phyloP scores from a whole-genome alignment of 2,329 filamentous ascomycete species.

The Scopulariopsis brevicaulis region DNA sequence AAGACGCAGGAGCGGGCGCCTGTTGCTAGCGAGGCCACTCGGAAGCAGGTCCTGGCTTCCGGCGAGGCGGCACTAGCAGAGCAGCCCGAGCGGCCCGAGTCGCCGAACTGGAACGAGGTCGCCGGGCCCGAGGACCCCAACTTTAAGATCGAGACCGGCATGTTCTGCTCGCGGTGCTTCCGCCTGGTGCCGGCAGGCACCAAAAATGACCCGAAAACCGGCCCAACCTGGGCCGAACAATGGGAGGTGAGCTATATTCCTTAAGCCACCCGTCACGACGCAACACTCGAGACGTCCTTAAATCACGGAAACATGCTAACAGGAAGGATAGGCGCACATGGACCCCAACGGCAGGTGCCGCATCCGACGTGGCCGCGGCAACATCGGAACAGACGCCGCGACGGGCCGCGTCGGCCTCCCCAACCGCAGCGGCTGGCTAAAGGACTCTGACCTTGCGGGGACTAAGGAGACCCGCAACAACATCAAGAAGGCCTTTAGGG shows the following conservation, averaged over 20 bases:
- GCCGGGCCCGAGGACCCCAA: neutral
- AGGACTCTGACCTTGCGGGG: neutral
- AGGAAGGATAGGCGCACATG: neutral
- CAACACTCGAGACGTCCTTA: neutral
- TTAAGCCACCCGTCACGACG: neutral
- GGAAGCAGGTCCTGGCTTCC: too few relatives aligned
- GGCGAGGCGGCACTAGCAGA: too few relatives aligned
- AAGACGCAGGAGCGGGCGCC: neutral
- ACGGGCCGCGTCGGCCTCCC: neutral
- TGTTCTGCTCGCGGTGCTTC: conserved; percentile 1
- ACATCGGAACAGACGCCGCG: neutral
- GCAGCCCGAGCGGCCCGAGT: neutral
- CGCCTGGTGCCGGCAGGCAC: neutral
- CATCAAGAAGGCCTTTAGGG: neutral
- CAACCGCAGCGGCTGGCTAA: neutral
- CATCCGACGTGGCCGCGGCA: neutral
- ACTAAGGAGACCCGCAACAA: neutral
- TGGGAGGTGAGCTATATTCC: neutral
- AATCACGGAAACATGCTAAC: neutral
- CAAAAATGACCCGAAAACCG: neutral
- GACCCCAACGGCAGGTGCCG: neutral
- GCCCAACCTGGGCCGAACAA: neutral
- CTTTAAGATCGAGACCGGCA: neutral
- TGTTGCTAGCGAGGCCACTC: too few relatives aligned
- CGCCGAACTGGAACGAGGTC: neutral